Evolutionary conservation across 768 basidiomycete genomes (phyloP).

Genomic region (Phanerochaete sordida): DNA sequence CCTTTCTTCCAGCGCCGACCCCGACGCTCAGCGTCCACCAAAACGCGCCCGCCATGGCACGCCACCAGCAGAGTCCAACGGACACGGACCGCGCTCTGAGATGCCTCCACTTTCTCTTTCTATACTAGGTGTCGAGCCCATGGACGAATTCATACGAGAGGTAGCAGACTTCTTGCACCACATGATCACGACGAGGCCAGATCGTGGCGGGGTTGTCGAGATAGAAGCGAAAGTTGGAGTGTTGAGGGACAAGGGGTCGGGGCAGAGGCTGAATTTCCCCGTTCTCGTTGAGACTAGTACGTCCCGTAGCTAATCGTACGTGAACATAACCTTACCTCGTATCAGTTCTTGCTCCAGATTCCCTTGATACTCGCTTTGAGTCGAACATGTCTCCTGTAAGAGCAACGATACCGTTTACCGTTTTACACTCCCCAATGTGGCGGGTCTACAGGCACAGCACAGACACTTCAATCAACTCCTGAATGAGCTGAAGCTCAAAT

Average conservation of each 20-base stretch:
- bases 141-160: constrained; percentile 91
- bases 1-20: constrained; percentile 22
- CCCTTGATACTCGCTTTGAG: constrained; percentile 71
- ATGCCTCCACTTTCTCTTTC: constrained; percentile 71
- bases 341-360: constrained; percentile 66
- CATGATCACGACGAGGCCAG: constrained; percentile 50
- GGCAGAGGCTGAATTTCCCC: constrained; percentile 62
- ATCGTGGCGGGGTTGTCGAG: constrained; percentile 61
- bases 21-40: constrained; percentile 26
- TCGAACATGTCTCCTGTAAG: constrained; percentile 89
- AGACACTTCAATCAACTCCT: constrained; percentile 81
- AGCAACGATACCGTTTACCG: constrained; percentile 11
- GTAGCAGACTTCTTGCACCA: constrained; percentile 87
- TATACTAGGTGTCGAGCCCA: constrained; percentile 84
- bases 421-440: neutral
- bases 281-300: constrained; percentile 82
- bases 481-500: constrained; percentile 71
- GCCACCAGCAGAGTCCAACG: constrained; percentile 27
- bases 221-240: constrained; percentile 90
- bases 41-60: constrained; percentile 38
- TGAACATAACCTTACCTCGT: neutral
- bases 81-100: constrained; percentile 1
- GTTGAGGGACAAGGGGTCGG: constrained; percentile 53
- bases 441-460: constrained; percentile 66
- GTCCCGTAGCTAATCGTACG: constrained; percentile 24